Percentiles rank a stretch among this genome's conserved stretches.
These are phyloP conservation scores for Cutaneotrichosporon curvatum DNA, from an alignment of 1,284 basidiomycete species.

Conservation along the genomic window DNA sequence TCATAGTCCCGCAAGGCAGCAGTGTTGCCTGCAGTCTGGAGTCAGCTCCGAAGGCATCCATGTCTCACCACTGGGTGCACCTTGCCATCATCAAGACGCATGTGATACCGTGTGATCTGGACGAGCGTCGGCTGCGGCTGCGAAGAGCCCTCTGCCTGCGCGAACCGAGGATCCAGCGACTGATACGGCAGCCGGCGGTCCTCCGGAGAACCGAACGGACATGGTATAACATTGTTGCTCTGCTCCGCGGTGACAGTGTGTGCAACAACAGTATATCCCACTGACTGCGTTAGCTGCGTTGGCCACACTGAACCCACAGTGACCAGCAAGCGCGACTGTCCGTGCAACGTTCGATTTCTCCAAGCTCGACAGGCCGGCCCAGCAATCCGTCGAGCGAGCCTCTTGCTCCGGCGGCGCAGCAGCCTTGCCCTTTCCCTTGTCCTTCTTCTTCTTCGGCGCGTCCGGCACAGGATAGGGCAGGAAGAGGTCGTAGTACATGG, in stretches of 20 bases:
- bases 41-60: neutral
- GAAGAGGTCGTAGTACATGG: conserved; percentile 45
- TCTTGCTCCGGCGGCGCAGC: neutral
- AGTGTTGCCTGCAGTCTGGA: conserved; percentile 36
- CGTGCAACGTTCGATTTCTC: conserved; percentile 34
- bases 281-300: conserved; percentile 14
- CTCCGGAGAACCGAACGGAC: conserved; percentile 27
- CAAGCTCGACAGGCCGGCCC: conserved; percentile 27
- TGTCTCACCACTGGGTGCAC: conserved; percentile 38
- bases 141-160: conserved; percentile 5
- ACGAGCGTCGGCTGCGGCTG: conserved; percentile 25
- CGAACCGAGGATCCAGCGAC: conserved; percentile 34
- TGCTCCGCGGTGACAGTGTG: conserved; percentile 30
- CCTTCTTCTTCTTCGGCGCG: conserved; percentile 10
- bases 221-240: conserved; percentile 26
- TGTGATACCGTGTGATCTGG: conserved; percentile 41
- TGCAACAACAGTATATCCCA: conserved; percentile 42
- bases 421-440: conserved; percentile 37
- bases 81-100: conserved; percentile 40
- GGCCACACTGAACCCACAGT: conserved; percentile 26
- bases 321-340: conserved; percentile 32
- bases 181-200: conserved; percentile 30
- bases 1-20: conserved; percentile 34
- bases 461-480: conserved; percentile 36
- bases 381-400: conserved; percentile 21